Conservation (phyloP, 108 stramenopile genomes). For the Epithemia pelagica region DNA sequence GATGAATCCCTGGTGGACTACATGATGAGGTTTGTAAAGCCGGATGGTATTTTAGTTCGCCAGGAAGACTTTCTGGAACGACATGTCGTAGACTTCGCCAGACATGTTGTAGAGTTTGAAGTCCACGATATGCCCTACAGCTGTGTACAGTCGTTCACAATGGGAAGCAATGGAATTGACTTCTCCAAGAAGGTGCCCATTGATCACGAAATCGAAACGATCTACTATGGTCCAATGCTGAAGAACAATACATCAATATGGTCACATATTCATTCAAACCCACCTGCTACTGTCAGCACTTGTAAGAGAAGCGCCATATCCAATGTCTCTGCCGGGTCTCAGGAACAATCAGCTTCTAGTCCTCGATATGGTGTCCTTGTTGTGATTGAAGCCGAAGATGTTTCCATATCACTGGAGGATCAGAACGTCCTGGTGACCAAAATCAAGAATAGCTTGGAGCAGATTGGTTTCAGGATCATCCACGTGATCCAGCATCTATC, state of each 20-base stretch:
- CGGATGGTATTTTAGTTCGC: slow-evolving; percentile 29
- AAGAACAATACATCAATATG: not conserved
- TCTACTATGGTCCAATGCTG: not conserved
- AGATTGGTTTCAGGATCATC: slow-evolving; percentile 49
- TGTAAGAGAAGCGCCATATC: too few relatives aligned
- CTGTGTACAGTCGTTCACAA: slow-evolving; percentile 58
- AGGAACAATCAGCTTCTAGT: slow-evolving; percentile 8
- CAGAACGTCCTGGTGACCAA: slow-evolving; percentile 18
- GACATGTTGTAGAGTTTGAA: not conserved
- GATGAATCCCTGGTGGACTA: slow-evolving; percentile 20
- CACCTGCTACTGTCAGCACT: not conserved
- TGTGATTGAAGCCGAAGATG: slow-evolving; percentile 50
- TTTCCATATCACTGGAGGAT: slow-evolving; percentile 19
- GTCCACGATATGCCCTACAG: slow-evolving; percentile 38
- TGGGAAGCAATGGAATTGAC: slow-evolving; percentile 61
- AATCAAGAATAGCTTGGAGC: slow-evolving; percentile 8
- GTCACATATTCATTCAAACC: not conserved
- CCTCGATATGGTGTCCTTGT: slow-evolving; percentile 26
- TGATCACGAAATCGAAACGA: slow-evolving; percentile 19
- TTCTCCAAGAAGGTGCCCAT: slow-evolving; percentile 37
- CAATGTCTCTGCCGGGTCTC: not conserved
- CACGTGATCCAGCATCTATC: slow-evolving; percentile 34
- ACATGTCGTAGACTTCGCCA: slow-evolving; percentile 7
- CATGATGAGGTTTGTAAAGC: slow-evolving; percentile 27
- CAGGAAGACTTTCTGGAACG: slow-evolving; percentile 29